Percentiles rank a stretch among this genome's conserved stretches.
Conservation (phyloP, 352 stramenopile species). For the Phytophthora pseudosyringae region DNA sequence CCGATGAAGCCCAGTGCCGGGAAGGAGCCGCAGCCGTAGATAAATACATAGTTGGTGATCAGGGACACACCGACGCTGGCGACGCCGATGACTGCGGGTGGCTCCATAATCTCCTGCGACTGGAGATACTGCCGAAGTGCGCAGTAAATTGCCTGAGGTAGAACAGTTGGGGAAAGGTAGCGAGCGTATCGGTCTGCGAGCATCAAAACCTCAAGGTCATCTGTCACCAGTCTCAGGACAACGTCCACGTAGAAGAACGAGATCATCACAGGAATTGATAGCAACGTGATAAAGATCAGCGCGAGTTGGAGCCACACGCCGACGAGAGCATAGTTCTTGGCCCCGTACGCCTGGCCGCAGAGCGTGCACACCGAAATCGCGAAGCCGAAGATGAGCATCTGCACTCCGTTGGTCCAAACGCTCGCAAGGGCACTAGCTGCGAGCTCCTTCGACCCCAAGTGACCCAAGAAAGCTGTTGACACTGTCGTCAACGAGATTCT, state of each 20-base stretch:
- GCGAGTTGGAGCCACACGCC: conserved; percentile 84
- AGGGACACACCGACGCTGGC: conserved; percentile 68
- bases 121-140: conserved; percentile 83
- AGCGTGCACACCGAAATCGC: conserved; percentile 81
- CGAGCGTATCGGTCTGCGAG: conserved; percentile 73
- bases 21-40: conserved; percentile 73
- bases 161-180: conserved; percentile 65
- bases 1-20: conserved; percentile 74
- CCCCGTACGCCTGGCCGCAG: conserved; percentile 81
- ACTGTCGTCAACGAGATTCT: conserved; percentile 81
- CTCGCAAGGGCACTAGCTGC: conserved; percentile 71
- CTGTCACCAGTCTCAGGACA: conserved; percentile 69
- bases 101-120: conserved; percentile 79
- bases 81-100: conserved; percentile 80
- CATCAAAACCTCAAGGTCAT: conserved; percentile 64
- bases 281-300: conserved; percentile 74
- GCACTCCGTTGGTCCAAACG: conserved; percentile 84
- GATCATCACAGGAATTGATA: conserved; percentile 81
- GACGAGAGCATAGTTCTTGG: conserved; percentile 78
- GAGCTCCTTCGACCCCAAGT: conserved; percentile 80
- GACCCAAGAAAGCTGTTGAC: conserved; percentile 77
- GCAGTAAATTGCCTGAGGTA: conserved; percentile 77
- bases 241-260: conserved; percentile 88
- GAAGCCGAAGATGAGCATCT: conserved; percentile 84
- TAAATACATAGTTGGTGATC: conserved; percentile 80